Base-by-base conservation (phyloP, 352 stramenopile genomes). In the Phytophthora nicotianae region DNA sequence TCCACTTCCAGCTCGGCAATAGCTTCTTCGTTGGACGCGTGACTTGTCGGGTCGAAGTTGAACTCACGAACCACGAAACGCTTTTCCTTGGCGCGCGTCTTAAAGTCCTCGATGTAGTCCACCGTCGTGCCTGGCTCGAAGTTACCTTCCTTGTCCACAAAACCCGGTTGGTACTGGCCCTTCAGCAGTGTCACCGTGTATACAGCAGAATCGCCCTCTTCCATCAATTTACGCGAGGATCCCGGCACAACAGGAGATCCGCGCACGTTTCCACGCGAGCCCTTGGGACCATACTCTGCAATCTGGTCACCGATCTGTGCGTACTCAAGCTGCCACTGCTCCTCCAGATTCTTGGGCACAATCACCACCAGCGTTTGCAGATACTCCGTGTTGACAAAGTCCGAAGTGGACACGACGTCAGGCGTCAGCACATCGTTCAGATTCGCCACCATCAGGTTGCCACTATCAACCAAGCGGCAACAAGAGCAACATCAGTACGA, bases 351-450 rank as follows among this genome's bases (percentile, higher is more conserved):
- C 63, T 98, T 98, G 10, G 83, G 79, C 19, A 99, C 87, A 32
- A 97, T 92, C 20, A 99, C 90, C 55, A 99, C 95, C 24, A 99
- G 73, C 6, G 97, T 99, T 68, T 98, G 94, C 27, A 99, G 72
- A 77, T 99, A 98, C 64, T 99, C 96, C 9, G 93, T 98, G 80
- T 99, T 98, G 61, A 98, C 69, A 63, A 99, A 95, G 60, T 95
- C 85, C 16, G 80, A 89, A 13, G 79, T 75, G 16, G 94, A 95
- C 40, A 98, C 86, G 27, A 96, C 68, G 29, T 95, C 86, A 11
- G 91, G 88, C 9, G 90, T 97, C 61, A 99, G 73, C 21, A 98
- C 79, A 68, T 99, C 95, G 54, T 92, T 97, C 58, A 99, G 78
- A 62, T 99, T 97, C 23, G 91, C 91, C 29, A 93, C 87, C 74